These are phyloP conservation scores for Rhizopogon sp. DNA, from an alignment of 768 basidiomycete species.

Conservation along the genomic window DNA sequence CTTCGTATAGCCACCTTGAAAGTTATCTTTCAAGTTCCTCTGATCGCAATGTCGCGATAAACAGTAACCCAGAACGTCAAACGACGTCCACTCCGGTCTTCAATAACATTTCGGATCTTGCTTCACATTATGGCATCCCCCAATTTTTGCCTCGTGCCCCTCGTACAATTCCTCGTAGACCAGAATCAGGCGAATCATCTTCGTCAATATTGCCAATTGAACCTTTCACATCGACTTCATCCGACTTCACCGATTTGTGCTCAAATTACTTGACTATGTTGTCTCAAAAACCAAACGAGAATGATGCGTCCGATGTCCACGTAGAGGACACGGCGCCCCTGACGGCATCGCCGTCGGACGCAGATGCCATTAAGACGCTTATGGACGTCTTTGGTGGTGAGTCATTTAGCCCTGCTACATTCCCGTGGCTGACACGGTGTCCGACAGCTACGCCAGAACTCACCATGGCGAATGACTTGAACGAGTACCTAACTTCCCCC, in stretches of 20 bases:
- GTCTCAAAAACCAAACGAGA: slow-evolving; percentile 40
- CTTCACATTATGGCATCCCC: slow-evolving; percentile 78
- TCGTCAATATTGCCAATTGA: slow-evolving; percentile 17
- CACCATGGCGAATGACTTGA: slow-evolving; percentile 30
- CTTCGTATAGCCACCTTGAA: slow-evolving; percentile 38
- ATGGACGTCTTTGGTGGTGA: slow-evolving; percentile 36
- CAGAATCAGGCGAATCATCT: slow-evolving; percentile 28
- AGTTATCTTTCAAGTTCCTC: slow-evolving; percentile 52
- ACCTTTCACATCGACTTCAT: slow-evolving; percentile 16
- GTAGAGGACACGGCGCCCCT: slow-evolving; percentile 21
- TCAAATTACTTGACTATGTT: slow-evolving; percentile 71
- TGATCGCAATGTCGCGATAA: slow-evolving; percentile 57
- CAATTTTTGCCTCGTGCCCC: slow-evolving; percentile 65
- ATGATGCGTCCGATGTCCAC: slow-evolving; percentile 29
- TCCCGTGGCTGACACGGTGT: not conserved
- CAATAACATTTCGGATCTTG: slow-evolving; percentile 58
- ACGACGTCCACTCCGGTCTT: slow-evolving; percentile 66
- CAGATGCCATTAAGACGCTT: slow-evolving; percentile 31
- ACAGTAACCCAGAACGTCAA: slow-evolving; percentile 48
- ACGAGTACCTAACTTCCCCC: slow-evolving; percentile 43
- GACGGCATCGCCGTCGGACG: slow-evolving; percentile 19
- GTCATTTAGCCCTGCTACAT: not conserved
- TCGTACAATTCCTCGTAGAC: slow-evolving; percentile 46
- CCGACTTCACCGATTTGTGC: slow-evolving; percentile 44
- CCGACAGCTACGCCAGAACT: slow-evolving; percentile 37